A percentile compares a stretch with the other conserved stretches of the same genome.
Evolutionary conservation across 768 basidiomycete genomes (phyloP).

Genomic region (Collybia sordida): DNA sequence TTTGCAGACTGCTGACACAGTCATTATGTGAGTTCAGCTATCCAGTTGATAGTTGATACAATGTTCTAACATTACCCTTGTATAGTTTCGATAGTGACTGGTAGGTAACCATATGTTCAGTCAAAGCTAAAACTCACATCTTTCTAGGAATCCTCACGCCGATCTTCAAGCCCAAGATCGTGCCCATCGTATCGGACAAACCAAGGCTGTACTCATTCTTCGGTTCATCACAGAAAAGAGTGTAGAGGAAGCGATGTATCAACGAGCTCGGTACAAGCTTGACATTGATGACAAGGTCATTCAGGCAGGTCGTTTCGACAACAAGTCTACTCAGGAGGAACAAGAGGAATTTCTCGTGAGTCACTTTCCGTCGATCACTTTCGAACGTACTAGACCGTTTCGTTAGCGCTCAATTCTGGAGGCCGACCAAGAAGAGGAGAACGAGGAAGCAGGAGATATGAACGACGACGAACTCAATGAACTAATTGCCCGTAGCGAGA

Average conservation of each 20-base stretch:
- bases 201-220: constrained; percentile 94
- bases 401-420: constrained; percentile 88
- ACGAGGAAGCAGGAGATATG: constrained; percentile 89
- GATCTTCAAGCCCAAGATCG: constrained; percentile 99
- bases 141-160: constrained; percentile 89
- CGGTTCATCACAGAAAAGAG: constrained; percentile 98
- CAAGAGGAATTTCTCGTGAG: constrained; percentile 92
- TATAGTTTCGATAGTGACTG: constrained; percentile 79
- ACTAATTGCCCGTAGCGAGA: constrained; percentile 81
- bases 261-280: constrained; percentile 91
- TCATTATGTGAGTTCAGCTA: constrained; percentile 73
- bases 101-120: constrained; percentile 22
- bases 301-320: constrained; percentile 98
- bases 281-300: constrained; percentile 99
- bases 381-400: constrained; percentile 7
- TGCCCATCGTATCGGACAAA: constrained; percentile 99
- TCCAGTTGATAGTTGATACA: too few species aligned
- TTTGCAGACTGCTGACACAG: constrained; percentile 94
- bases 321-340: constrained; percentile 97
- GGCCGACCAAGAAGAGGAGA: constrained; percentile 87
- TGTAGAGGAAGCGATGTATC: constrained; percentile 97
- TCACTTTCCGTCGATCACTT: constrained; percentile 11
- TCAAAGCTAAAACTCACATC: neutral
- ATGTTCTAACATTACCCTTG: neutral
- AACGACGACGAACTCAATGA: constrained; percentile 95